These are phyloP conservation scores for Butyriboletus loyo DNA, from an alignment of 768 basidiomycete genomes.

Conservation along the genomic window DNA sequence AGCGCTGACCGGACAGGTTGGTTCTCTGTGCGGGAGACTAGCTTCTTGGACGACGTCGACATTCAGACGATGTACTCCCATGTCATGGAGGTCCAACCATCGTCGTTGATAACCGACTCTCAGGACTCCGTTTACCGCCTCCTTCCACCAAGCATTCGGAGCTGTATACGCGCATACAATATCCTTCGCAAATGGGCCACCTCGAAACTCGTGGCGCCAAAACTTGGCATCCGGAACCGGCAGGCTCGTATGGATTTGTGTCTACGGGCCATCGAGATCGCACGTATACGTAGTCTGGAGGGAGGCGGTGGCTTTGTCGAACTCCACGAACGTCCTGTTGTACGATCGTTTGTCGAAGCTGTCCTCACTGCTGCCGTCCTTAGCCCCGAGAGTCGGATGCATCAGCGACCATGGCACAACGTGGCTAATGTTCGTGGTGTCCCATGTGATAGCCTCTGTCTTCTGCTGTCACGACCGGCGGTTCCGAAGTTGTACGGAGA, in stretches of 20 bases:
- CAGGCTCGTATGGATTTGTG: conserved; percentile 73
- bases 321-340: conserved; percentile 55
- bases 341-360: conserved; percentile 79
- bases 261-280: conserved; percentile 70
- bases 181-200: conserved; percentile 80
- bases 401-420: conserved; percentile 74
- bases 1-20: conserved; percentile 76
- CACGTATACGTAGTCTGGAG: conserved; percentile 58
- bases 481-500: conserved; percentile 46
- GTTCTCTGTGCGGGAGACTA: conserved; percentile 60
- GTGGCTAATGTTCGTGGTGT: conserved; percentile 62
- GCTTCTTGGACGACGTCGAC: conserved; percentile 59
- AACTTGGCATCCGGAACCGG: conserved; percentile 59
- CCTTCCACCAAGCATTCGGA: conserved; percentile 71
- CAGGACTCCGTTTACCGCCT: conserved; percentile 72
- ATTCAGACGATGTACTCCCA: conserved; percentile 78
- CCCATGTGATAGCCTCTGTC: conserved; percentile 56
- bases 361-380: conserved; percentile 72
- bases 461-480: conserved; percentile 52
- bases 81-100: conserved; percentile 69
- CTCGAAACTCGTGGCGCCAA: conserved; percentile 61
- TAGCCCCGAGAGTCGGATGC: conserved; percentile 76
- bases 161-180: conserved; percentile 71
- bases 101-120: conserved; percentile 65
- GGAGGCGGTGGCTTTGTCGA: conserved; percentile 32